phyloP scores from a whole-genome alignment of 2,329 filamentous ascomycete species.

The Pseudogymnoascus sp. region DNA sequence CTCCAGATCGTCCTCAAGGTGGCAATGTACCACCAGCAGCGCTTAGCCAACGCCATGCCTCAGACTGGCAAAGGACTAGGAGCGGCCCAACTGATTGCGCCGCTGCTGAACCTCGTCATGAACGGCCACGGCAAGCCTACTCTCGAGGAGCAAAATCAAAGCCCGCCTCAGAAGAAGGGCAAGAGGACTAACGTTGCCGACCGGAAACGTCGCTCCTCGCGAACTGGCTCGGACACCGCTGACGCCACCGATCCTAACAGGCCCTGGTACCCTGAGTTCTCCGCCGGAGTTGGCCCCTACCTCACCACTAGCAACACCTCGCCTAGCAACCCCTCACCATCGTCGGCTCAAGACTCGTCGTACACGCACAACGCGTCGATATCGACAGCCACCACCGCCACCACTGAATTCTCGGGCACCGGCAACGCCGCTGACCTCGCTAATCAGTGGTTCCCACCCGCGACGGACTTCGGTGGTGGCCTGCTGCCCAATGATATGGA shows the following conservation, averaged over 20 bases:
- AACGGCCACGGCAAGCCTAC: neutral
- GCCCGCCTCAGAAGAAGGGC: neutral
- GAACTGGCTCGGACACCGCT: neutral
- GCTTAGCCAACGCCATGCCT: neutral
- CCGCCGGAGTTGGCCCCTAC: neutral
- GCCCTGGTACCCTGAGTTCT: neutral
- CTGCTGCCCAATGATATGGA: conserved; percentile 8
- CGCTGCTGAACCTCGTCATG: conserved; percentile 6
- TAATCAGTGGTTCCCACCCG: neutral
- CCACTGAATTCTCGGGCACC: neutral
- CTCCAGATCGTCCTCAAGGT: conserved; percentile 8
- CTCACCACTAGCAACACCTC: neutral
- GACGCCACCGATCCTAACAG: neutral
- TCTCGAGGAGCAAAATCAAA: neutral
- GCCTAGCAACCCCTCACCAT: neutral
- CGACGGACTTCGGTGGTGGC: neutral
- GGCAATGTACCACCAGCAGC: conserved; percentile 7
- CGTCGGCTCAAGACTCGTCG: neutral
- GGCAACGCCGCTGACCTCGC: neutral
- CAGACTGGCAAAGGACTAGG: neutral
- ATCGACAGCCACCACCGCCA: neutral
- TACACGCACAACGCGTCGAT: neutral
- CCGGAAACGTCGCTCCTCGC: neutral
- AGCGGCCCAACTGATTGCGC: neutral
- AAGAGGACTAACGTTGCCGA: neutral